phyloP scores from a whole-genome alignment of 768 basidiomycete species.

The Auricularia sp. region DNA sequence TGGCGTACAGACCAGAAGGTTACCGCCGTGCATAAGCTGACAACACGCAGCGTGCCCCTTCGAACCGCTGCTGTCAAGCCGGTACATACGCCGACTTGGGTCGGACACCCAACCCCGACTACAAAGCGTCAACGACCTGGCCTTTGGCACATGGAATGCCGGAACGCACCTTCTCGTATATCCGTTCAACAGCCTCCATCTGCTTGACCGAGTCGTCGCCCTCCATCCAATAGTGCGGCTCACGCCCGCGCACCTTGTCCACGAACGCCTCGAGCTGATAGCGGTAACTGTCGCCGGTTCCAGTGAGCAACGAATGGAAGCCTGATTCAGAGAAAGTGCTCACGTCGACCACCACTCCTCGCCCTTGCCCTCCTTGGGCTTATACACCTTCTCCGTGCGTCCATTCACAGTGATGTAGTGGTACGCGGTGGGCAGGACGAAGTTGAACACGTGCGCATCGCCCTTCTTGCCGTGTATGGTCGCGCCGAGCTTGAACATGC shows the following conservation, averaged over 20 bases:
- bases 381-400: slow-evolving; percentile 36
- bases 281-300: slow-evolving; percentile 27
- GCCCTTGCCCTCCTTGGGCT: slow-evolving; percentile 20
- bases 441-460: slow-evolving; percentile 33
- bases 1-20: no score
- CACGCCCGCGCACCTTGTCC: slow-evolving; percentile 43
- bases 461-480: slow-evolving; percentile 37
- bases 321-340: no score
- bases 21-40: no score
- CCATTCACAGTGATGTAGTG: slow-evolving; percentile 39
- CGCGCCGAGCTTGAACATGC: slow-evolving; percentile 26
- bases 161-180: slow-evolving; percentile 40
- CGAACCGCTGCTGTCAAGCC: no score
- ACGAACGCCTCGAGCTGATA: slow-evolving; percentile 60
- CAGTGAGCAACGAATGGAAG: no score
- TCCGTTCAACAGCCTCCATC: slow-evolving; percentile 47
- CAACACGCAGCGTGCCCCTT: no score
- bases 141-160: no score
- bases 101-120: no score
- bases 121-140: no score
- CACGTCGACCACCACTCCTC: slow-evolving; percentile 53
- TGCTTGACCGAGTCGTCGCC: slow-evolving; percentile 45
- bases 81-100: no score
- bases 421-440: slow-evolving; percentile 33
- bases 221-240: slow-evolving; percentile 45